Conservation (phyloP, 345 rosid genomes). For the Aquilaria sinensis region DNA sequence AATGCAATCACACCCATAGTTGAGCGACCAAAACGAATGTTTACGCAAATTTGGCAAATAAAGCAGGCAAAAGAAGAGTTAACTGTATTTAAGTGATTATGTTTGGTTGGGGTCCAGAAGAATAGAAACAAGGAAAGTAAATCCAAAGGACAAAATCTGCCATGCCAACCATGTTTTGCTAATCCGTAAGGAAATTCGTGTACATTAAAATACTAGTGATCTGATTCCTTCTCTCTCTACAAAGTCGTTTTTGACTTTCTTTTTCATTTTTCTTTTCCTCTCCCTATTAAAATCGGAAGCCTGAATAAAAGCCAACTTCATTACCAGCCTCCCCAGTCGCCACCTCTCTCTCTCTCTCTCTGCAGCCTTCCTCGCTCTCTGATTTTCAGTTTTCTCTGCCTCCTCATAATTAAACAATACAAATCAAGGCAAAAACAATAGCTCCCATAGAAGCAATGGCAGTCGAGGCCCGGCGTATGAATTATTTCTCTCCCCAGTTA, state of each 20-base stretch:
- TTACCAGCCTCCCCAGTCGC: constrained; percentile 8
- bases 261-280: background rate
- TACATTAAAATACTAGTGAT: constrained; percentile 10
- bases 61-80: too few relatives aligned
- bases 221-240: constrained; percentile 18
- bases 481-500: constrained; percentile 38
- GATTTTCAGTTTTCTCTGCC: constrained; percentile 2
- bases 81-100: too few relatives aligned
- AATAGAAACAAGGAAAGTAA: constrained; percentile 4
- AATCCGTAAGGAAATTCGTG: background rate
- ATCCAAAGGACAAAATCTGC: constrained; percentile 17
- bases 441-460: constrained; percentile 33
- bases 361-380: constrained; percentile 17
- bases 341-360: constrained; percentile 8
- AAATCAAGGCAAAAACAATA: constrained; percentile 2
- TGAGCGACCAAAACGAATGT: too few relatives aligned
- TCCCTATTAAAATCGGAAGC: constrained; percentile 27
- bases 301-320: constrained; percentile 14
- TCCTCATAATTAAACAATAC: background rate
- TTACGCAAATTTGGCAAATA: too few relatives aligned
- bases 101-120: too few relatives aligned
- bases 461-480: constrained; percentile 43
- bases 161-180: constrained; percentile 9
- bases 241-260: constrained; percentile 28
- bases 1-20: too few relatives aligned